Evolutionary conservation across 306 rosid genomes (phyloP).

Genomic region (Prunus mume): DNA sequence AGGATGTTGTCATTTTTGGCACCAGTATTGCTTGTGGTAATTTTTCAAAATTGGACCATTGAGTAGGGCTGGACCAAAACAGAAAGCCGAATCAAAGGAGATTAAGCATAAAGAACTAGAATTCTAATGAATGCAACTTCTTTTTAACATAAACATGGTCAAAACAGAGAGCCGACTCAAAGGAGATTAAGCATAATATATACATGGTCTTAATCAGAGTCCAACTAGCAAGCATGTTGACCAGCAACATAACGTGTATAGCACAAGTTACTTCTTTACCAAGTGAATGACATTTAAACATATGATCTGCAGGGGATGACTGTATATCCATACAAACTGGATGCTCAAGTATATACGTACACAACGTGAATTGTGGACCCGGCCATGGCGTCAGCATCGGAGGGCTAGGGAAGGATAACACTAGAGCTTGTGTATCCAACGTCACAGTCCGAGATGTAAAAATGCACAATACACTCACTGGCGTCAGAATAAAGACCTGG

Average conservation of each 20-base stretch:
- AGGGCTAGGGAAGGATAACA: slow-evolving; percentile 58
- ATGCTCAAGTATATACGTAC: slow-evolving; percentile 58
- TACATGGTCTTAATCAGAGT: no score
- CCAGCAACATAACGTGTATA: not conserved
- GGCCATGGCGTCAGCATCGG: slow-evolving; percentile 78
- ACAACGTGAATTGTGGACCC: slow-evolving; percentile 69
- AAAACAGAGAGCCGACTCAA: no score
- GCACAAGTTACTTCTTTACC: not conserved
- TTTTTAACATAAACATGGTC: no score
- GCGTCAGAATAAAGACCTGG: slow-evolving; percentile 88
- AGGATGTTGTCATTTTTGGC: slow-evolving; percentile 41
- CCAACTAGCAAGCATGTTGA: no score
- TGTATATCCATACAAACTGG: slow-evolving; percentile 75
- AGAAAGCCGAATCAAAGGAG: no score
- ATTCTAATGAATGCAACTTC: no score
- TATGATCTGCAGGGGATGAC: slow-evolving; percentile 56
- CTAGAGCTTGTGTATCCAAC: slow-evolving; percentile 76
- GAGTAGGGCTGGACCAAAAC: not conserved
- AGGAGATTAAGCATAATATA: no score
- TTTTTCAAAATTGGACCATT: not conserved
- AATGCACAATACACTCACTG: slow-evolving; percentile 55
- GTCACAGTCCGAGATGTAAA: slow-evolving; percentile 65
- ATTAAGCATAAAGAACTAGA: no score
- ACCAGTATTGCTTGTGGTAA: slow-evolving; percentile 68
- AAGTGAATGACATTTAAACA: not conserved